phyloP scores from a whole-genome alignment of 148 eudicot genomes.

The Rhododendron simsii region DNA sequence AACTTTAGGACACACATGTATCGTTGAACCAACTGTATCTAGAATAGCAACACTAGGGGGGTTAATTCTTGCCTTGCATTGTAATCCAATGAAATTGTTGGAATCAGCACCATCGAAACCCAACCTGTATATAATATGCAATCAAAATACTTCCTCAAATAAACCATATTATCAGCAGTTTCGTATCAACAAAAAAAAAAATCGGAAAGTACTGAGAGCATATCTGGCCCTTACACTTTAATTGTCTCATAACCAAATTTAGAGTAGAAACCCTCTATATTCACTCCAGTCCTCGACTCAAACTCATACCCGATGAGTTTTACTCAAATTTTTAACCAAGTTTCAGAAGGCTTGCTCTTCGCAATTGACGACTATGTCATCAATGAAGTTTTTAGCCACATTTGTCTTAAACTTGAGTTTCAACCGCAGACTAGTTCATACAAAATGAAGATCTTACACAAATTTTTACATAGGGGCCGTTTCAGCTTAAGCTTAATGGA shows the following conservation, averaged over 20 bases:
- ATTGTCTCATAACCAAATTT: background rate
- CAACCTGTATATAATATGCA: constrained; percentile 44
- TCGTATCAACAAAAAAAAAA: background rate
- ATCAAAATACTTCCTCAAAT: background rate
- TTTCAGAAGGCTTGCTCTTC: background rate
- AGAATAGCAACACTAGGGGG: background rate
- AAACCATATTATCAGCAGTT: background rate
- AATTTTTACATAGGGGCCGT: background rate
- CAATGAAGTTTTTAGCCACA: background rate
- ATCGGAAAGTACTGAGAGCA: background rate
- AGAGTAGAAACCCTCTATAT: background rate
- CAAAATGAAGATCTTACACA: background rate
- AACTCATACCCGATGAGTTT: background rate
- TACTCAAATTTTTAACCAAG: background rate
- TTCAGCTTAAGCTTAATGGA: background rate
- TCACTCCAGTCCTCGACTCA: background rate
- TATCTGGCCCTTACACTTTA: background rate
- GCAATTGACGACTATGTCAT: background rate
- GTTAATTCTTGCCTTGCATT: constrained; percentile 67
- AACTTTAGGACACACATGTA: background rate
- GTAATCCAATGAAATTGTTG: constrained; percentile 54
- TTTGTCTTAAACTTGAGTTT: background rate
- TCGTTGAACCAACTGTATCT: background rate
- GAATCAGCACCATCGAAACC: constrained; percentile 63
- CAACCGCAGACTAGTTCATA: background rate